These are phyloP conservation scores for Myxozyma nipponensis DNA, from an alignment of 805 yeast genomes.

Conservation along the genomic window DNA sequence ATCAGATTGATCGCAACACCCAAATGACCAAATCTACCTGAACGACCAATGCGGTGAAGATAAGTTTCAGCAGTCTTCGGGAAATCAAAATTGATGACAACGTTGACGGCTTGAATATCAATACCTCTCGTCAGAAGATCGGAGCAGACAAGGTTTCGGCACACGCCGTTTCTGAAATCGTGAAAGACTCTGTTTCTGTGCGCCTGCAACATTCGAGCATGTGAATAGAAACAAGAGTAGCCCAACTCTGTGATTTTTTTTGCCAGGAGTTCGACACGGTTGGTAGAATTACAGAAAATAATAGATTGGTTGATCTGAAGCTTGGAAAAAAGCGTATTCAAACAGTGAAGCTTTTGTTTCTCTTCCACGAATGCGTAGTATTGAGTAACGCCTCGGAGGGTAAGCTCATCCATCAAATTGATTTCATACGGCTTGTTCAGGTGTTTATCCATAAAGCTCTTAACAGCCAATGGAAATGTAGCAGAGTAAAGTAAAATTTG, in stretches of 20 bases:
- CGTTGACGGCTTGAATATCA: slow-evolving; percentile 98
- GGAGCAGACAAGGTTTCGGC: slow-evolving; percentile 94
- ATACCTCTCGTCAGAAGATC: slow-evolving; percentile 97
- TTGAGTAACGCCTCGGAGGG: slow-evolving; percentile 93
- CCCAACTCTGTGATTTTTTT: slow-evolving; percentile 95
- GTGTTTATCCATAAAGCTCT: slow-evolving; percentile 86
- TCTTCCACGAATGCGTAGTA: slow-evolving; percentile 98
- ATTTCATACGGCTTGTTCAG: slow-evolving; percentile 90
- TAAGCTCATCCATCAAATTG: slow-evolving; percentile 95
- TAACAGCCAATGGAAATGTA: slow-evolving; percentile 92
- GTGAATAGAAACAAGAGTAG: slow-evolving; percentile 93
- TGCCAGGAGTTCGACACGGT: slow-evolving; percentile 91
- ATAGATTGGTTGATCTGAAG: slow-evolving; percentile 94
- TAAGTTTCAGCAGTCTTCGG: slow-evolving; percentile 98
- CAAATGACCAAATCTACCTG: slow-evolving; percentile 97
- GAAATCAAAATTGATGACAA: slow-evolving; percentile 96
- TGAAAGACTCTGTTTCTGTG: slow-evolving; percentile 98
- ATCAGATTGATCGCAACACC: slow-evolving; percentile 96
- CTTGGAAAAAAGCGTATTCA: slow-evolving; percentile 90
- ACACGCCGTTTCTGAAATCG: slow-evolving; percentile 97
- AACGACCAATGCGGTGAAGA: slow-evolving; percentile 97
- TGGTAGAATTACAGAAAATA: slow-evolving; percentile 94
- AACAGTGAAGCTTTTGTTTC: slow-evolving; percentile 90
- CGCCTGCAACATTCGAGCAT: slow-evolving; percentile 95
- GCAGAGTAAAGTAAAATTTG: slow-evolving; percentile 91